A percentile compares a stretch with the other conserved stretches of the same genome.
Evolutionary conservation across 768 basidiomycete species (phyloP).

Genomic region (Galerina marginata): DNA sequence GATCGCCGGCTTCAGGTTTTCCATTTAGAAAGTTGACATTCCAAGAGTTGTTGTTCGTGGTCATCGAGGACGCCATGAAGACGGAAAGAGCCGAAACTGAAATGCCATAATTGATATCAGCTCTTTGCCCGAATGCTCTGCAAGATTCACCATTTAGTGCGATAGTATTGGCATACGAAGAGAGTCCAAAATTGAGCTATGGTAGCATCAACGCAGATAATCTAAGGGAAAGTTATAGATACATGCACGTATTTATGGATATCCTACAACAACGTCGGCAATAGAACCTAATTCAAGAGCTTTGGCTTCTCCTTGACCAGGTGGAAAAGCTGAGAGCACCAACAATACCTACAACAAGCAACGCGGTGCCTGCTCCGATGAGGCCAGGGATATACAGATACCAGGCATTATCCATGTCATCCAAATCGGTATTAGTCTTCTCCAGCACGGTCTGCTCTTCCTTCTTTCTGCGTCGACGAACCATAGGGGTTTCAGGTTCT

Average conservation of each 20-base stretch:
- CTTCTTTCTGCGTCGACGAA: slow-evolving; percentile 59
- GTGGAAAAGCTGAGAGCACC: slow-evolving; percentile 78
- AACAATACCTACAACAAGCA: slow-evolving; percentile 79
- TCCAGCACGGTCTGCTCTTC: slow-evolving; percentile 55
- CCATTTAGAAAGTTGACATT: slow-evolving; percentile 45
- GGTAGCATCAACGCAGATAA: neutral
- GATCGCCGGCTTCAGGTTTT: slow-evolving; percentile 11
- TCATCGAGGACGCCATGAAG: slow-evolving; percentile 1
- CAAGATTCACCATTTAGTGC: neutral
- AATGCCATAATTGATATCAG: neutral
- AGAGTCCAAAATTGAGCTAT: slow-evolving; percentile 2
- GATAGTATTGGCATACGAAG: neutral
- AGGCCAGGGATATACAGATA: slow-evolving; percentile 80
- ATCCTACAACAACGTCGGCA: neutral
- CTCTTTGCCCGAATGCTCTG: neutral
- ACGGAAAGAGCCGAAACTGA: slow-evolving; percentile 7
- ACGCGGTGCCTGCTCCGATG: slow-evolving; percentile 83
- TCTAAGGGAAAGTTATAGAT: neutral
- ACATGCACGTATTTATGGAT: neutral
- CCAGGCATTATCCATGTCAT: slow-evolving; percentile 76
- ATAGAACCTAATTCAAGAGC: slow-evolving; percentile 42
- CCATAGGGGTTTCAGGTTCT: slow-evolving; percentile 41
- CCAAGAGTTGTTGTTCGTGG: slow-evolving; percentile 36
- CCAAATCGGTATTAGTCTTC: slow-evolving; percentile 50
- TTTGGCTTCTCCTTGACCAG: slow-evolving; percentile 71